Base-by-base conservation (phyloP, 2,329 filamentous ascomycete genomes). In the Aphanoascus verrucosus region DNA sequence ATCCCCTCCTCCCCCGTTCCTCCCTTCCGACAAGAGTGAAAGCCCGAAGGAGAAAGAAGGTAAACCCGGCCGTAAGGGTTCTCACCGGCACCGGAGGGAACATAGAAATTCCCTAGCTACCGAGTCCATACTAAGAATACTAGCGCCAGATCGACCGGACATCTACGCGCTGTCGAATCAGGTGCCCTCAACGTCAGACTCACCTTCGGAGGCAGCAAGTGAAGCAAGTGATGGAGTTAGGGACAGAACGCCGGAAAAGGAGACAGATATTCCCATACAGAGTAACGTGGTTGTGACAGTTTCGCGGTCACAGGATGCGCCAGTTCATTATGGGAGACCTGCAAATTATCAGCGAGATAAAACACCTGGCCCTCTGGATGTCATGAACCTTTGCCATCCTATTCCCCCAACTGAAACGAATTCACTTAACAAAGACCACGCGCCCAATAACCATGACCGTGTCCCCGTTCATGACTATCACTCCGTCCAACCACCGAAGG, bases 131-230 rank as follows among this genome's bases (percentile, higher is more conserved):
- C 76, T 91, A 58, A 70, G 73, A 54, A 74, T 77, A 66, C 76
- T 90, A 72, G 79, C 74, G 63, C 80, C 82, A 62, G 81, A 81
- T 63, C 74, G 74, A 59, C 81, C 79, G 49, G 82, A 88, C 49
- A 78, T 88, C 63, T 82, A 83, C 71, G 65, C 53, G 56, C 32
- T 38, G 43, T 32, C 44, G n/a, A n/a, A 41, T 14, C 28, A 55
- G 19, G 45, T 35, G 12, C 52, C 55, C 20, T 38, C 43, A 43
- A 52, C 44, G 17, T 44, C 40, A n/a, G 48, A 53, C 41, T 54
- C 53, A 14, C 14, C 46, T 5, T 47, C 50, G 8, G 50, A 52
- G n/a, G n/a, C n/a, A 7, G 38, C 34, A 7, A 40, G 41, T 34
- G 42, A 51, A 20, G 15, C 20, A 14, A 14, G 43, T 32, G 35